These are phyloP conservation scores for Sporobolus alterniflorus DNA, from an alignment of 202 grass and related monocot species.

Conservation along the genomic window DNA sequence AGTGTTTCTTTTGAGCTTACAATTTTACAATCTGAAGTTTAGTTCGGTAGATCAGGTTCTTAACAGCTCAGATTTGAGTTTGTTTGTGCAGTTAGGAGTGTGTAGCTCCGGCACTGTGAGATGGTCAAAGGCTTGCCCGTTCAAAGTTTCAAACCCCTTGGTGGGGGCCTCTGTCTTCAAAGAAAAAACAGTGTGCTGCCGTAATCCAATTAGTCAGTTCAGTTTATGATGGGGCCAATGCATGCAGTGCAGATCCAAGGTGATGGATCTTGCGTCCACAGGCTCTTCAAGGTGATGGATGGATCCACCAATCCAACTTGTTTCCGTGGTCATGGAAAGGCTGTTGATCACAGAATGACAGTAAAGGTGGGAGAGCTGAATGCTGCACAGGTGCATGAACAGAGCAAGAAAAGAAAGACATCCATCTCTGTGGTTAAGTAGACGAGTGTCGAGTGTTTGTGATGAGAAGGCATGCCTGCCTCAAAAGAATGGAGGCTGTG, in stretches of 20 bases:
- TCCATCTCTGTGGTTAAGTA: slow-evolving; percentile 10
- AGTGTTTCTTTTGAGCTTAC: neutral
- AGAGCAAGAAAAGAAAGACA: slow-evolving; percentile 29
- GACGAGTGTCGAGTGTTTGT: slow-evolving; percentile 8
- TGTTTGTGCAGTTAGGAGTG: neutral
- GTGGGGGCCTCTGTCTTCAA: slow-evolving; percentile 37
- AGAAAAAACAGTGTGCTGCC: slow-evolving; percentile 25
- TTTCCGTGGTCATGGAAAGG: slow-evolving; percentile 46
- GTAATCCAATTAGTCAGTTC: slow-evolving; percentile 49
- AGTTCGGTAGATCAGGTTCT: too few relatives aligned
- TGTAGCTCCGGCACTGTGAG: slow-evolving; percentile 41
- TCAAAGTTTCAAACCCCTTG: slow-evolving; percentile 32
- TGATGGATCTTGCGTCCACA: slow-evolving; percentile 36
- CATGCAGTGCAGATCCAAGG: slow-evolving; percentile 19
- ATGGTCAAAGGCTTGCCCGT: slow-evolving; percentile 48
- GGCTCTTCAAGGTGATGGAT: slow-evolving; percentile 25
- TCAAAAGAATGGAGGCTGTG: slow-evolving; percentile 49
- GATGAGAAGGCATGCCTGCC: slow-evolving; percentile 38
- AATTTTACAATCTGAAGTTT: too few relatives aligned
- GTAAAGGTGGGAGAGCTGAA: slow-evolving; percentile 27
- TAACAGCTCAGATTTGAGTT: neutral
- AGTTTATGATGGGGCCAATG: slow-evolving; percentile 32
- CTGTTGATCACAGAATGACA: slow-evolving; percentile 23
- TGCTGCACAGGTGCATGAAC: slow-evolving; percentile 32
- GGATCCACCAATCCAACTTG: slow-evolving; percentile 35